A percentile compares a stretch with the other conserved stretches of the same genome.
Evolutionary conservation across 2,329 filamentous ascomycete species (phyloP).

Genomic region (Dactylellina parvicollis): DNA sequence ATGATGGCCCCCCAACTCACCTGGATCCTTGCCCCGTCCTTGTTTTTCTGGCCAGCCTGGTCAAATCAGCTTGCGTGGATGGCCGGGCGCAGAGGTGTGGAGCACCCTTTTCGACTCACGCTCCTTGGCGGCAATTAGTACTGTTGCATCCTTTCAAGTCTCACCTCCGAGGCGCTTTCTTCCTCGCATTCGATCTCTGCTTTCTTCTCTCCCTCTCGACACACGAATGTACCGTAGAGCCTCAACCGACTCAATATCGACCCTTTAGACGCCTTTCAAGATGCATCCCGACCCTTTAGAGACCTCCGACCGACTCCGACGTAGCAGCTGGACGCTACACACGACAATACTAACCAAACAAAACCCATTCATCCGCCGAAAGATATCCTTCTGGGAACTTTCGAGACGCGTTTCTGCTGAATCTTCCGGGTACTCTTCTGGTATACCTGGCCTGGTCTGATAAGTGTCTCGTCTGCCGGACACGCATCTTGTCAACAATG

Average conservation of each 20-base stretch:
- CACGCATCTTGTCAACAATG: slow-evolving; percentile 31
- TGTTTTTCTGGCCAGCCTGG: slow-evolving; percentile 29
- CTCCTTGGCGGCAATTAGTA: slow-evolving; percentile 1
- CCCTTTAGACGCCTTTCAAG: background rate
- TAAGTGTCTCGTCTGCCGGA: background rate
- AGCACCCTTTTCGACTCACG: background rate
- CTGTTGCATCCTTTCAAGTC: slow-evolving; percentile 27
- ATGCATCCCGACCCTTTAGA: slow-evolving; percentile 3
- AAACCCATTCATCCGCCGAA: too few species aligned
- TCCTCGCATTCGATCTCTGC: slow-evolving; percentile 16
- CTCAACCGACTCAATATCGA: background rate
- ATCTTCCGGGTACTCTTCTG: background rate
- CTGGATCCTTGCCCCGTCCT: slow-evolving; percentile 7
- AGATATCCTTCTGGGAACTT: background rate
- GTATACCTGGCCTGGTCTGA: background rate
- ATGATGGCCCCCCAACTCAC: too few species aligned
- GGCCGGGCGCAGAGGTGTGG: background rate
- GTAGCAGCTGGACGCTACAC: background rate
- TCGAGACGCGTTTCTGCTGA: slow-evolving; percentile 31
- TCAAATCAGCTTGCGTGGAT: slow-evolving; percentile 40
- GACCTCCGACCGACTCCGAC: background rate
- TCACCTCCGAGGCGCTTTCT: slow-evolving; percentile 40
- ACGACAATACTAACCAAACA: background rate
- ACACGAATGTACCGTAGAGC: background rate
- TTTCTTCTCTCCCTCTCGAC: slow-evolving; percentile 5